Evolutionary conservation across 257 asterid species (phyloP), one percentile per base, ranked within the genome.

Genomic region (Fraxinus anomala): DNA sequence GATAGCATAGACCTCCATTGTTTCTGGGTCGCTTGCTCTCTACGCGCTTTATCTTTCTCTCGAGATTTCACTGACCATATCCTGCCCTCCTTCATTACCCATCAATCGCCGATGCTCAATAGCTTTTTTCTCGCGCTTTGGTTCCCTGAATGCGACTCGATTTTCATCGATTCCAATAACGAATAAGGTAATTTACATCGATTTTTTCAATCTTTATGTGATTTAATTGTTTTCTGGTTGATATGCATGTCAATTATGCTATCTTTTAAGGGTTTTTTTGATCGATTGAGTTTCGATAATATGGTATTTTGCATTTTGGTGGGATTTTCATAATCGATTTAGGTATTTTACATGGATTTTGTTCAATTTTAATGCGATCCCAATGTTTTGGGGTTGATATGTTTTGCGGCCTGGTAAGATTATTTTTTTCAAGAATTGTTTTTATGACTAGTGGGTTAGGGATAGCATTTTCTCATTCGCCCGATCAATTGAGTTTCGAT

Each of bases 11-110:
- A 66, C 80, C 80, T 87, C 78, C 30, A 44, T 79, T 82, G 75
- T 80, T 61, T 82, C 88, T 84, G 78, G 85, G 83, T 75, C 88
- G 83, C 77, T 78, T 77, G 81, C 84, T 84, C 80, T 86, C 16
- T 31, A 30, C 77, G 84, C 79, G 78, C 82, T 80, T 85, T 87
- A 79, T 81, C 82, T 77, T 77, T 34, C 81, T 47, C 14, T 34
- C 83, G 61, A 16, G 19, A 79, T 73, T 34, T 24, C 81, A 69
- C 3, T 37, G 16, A 3, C 68, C 31, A 9, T 21, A 21, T 61
- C 68, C 80, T 76, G 73, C 73, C 66, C 3, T 44, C 49, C 69
- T 75, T 24, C 78, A 71, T 76, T 59, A 76, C 72, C 69, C 39
- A 3, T 6, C 69, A 61, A 28, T 70, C 74, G 51, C 79, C 61